Conservation (phyloP, 140 eudicot genomes). For the Cichorium intybus region DNA sequence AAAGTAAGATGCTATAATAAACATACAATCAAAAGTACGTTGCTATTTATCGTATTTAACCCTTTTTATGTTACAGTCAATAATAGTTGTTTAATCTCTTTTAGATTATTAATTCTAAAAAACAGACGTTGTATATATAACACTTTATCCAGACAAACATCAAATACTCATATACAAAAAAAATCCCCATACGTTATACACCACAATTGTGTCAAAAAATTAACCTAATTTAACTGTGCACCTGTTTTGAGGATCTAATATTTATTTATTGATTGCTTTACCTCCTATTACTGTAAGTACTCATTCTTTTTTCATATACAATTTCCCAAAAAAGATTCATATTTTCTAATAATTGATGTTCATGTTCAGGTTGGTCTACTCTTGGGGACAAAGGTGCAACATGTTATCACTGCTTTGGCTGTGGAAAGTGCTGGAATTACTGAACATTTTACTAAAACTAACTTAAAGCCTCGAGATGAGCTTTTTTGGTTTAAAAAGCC, state of each 20-base stretch:
- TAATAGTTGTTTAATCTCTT: too few relatives aligned
- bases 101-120: too few relatives aligned
- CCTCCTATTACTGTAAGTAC: conserved; percentile 81
- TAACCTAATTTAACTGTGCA: background rate
- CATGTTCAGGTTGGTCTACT: conserved; percentile 77
- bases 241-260: conserved; percentile 60
- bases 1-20: too few relatives aligned
- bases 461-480: conserved; percentile 87
- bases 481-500: conserved; percentile 98
- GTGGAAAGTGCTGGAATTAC: conserved; percentile 87
- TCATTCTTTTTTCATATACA: background rate
- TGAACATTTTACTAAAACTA: conserved; percentile 54
- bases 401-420: conserved; percentile 90
- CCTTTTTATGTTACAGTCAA: too few relatives aligned
- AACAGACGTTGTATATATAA: too few relatives aligned
- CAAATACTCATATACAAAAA: too few relatives aligned
- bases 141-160: too few relatives aligned
- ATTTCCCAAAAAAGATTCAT: background rate
- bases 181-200: background rate
- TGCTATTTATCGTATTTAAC: too few relatives aligned
- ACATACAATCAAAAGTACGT: too few relatives aligned
- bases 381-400: conserved; percentile 89
- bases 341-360: background rate
- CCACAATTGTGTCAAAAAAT: background rate
- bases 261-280: conserved; percentile 92